phyloP scores from a whole-genome alignment of 2,329 filamentous ascomycete genomes.

The Chaetomium globosum region DNA sequence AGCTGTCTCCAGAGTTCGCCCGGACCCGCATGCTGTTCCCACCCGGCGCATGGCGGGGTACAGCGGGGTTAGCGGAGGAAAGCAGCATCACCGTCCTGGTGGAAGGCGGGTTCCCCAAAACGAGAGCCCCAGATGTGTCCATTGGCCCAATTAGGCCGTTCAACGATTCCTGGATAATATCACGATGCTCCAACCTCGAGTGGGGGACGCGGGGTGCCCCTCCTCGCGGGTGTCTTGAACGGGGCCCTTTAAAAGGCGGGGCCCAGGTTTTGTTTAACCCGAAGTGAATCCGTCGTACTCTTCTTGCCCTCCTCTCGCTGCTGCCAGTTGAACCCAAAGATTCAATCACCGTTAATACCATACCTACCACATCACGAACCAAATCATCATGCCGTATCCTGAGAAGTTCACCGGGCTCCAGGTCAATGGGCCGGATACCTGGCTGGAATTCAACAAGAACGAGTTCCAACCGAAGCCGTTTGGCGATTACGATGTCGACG shows the following conservation, averaged over 20 bases:
- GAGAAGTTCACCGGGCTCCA: constrained; percentile 65
- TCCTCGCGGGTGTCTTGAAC: neutral
- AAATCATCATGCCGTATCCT: constrained; percentile 54
- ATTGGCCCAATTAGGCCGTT: constrained; percentile 16
- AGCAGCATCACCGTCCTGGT: constrained; percentile 20
- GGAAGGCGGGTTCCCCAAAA: constrained; percentile 1
- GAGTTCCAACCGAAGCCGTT: constrained; percentile 84
- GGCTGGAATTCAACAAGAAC: constrained; percentile 67
- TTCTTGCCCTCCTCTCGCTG: neutral
- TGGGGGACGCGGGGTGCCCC: constrained; percentile 10
- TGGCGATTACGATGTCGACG: constrained; percentile 82
- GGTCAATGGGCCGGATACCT: constrained; percentile 56
- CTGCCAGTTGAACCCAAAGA: neutral
- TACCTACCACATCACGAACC: neutral
- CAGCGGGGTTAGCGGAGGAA: constrained; percentile 25
- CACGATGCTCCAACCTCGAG: constrained; percentile 10
- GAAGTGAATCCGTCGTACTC: neutral
- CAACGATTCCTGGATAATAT: constrained; percentile 29
- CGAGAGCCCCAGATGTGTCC: neutral
- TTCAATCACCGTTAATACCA: neutral
- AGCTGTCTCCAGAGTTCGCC: constrained; percentile 21
- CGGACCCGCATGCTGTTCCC: constrained; percentile 23
- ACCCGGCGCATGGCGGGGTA: constrained; percentile 32
- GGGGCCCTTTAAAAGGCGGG: constrained; percentile 14
- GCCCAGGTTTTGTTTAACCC: neutral